Conservation (phyloP, 2,329 filamentous ascomycete genomes). For the Gnomoniopsis sp. region DNA sequence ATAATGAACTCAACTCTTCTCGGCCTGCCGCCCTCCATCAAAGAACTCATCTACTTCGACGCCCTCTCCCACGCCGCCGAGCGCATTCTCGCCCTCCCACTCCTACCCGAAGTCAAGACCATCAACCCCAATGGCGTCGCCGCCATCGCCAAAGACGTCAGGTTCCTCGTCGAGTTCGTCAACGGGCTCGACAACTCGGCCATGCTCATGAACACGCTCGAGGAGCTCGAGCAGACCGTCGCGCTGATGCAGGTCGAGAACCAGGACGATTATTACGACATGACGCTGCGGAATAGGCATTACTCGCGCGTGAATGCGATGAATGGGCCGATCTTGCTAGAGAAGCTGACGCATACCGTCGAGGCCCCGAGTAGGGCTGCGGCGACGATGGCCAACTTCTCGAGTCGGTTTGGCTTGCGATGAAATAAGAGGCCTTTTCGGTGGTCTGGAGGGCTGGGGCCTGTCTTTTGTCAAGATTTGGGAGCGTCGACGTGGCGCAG, state of each 20-base stretch:
- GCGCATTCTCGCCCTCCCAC: constrained; percentile 75
- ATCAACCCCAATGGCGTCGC: constrained; percentile 86
- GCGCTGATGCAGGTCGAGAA: constrained; percentile 84
- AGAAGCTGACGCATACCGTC: constrained; percentile 72
- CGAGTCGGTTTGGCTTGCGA: constrained; percentile 70
- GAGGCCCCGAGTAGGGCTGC: constrained; percentile 57
- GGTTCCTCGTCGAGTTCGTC: constrained; percentile 83
- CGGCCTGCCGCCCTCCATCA: constrained; percentile 91
- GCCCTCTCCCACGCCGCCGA: constrained; percentile 86
- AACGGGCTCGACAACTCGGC: constrained; percentile 76
- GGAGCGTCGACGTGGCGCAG: not conserved
- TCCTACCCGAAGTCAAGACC: constrained; percentile 73
- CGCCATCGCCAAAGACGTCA: constrained; percentile 77
- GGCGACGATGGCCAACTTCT: constrained; percentile 66
- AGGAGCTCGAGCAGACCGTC: constrained; percentile 91
- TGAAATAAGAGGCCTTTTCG: constrained; percentile 26
- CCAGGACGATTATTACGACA: constrained; percentile 95
- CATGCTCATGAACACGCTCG: constrained; percentile 84
- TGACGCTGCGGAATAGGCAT: constrained; percentile 84
- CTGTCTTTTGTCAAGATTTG: too few relatives aligned
- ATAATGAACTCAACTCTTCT: constrained; percentile 96
- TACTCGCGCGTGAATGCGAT: constrained; percentile 90
- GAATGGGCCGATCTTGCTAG: constrained; percentile 83
- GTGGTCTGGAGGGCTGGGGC: too few relatives aligned
- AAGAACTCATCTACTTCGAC: constrained; percentile 97